Percentiles rank a stretch among this genome's conserved stretches.
Evolutionary conservation across 1,284 basidiomycete genomes (phyloP).

Genomic region (Serendipita sp.): DNA sequence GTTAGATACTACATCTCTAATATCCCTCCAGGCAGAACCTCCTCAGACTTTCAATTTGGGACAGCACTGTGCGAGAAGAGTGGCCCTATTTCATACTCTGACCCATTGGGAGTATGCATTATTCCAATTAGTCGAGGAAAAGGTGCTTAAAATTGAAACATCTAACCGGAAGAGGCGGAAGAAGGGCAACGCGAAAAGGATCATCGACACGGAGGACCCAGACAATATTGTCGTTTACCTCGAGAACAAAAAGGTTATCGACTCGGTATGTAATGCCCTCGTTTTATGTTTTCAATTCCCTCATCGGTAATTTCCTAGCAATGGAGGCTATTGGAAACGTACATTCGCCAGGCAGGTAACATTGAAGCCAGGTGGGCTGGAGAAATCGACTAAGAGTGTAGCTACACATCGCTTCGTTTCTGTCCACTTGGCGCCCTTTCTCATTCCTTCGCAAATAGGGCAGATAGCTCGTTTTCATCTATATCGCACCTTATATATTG

Average conservation of each 20-base stretch:
- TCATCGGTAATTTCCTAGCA: background rate
- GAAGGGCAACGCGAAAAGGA: conserved; percentile 13
- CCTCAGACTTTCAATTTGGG: conserved; percentile 40
- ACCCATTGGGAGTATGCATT: conserved; percentile 69
- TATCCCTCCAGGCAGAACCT: conserved; percentile 18
- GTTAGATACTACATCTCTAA: conserved; percentile 10
- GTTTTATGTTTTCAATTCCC: conserved; percentile 38
- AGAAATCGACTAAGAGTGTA: conserved; percentile 25
- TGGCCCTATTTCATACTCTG: conserved; percentile 57
- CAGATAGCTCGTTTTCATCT: background rate
- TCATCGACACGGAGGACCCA: conserved; percentile 31
- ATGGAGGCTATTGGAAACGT: conserved; percentile 31
- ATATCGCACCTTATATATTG: background rate
- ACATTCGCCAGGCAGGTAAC: conserved; percentile 57
- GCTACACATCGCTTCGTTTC: background rate
- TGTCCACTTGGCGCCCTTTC: background rate
- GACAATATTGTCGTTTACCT: conserved; percentile 73
- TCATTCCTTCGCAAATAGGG: background rate
- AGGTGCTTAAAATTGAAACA: conserved; percentile 38
- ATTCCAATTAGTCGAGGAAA: conserved; percentile 37
- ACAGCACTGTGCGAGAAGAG: conserved; percentile 58
- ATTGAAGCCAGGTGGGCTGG: conserved; percentile 39
- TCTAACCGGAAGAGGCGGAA: conserved; percentile 21
- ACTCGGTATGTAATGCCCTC: conserved; percentile 23
- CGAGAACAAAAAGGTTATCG: conserved; percentile 53